Evolutionary conservation across 2,329 filamentous ascomycete genomes (phyloP), one percentile per base, ranked within the genome.

Genomic region (Alternaria solani): DNA sequence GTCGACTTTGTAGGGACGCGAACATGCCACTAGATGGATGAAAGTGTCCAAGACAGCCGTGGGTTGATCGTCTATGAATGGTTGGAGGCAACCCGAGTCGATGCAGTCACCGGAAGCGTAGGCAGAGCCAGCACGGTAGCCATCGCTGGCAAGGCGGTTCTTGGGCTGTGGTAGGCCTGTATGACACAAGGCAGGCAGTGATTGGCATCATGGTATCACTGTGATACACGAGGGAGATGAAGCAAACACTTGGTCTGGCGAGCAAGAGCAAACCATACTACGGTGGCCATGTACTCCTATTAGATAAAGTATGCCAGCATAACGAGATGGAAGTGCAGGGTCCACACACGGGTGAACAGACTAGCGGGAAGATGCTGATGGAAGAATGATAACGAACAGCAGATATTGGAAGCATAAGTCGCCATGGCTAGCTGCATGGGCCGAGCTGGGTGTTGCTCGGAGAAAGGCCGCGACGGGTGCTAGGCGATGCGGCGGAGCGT

Each of bases 211-310:
- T 44, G 26, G 44, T 51, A 39, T 55, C 44, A 55, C 38, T 32
- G 30, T 12, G 42, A 28, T 48, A 26, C 28, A 56, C 47, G 20
- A 47, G 20, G 38, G 36, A 20, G 36, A 46, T 42, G 34, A 34
- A 56, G 57, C 57, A 58, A 58, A 58, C 55, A 30, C 28, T n/a
- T 36, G 8, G 20, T 30, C 30, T 43, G 34, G 18, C 14, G 25
- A 25, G 11, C 49, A 26, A 30, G 38, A 56, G 39, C 44, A 56
- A 59, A 59, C 57, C 5, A 52, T 14, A 6, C 14, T 23, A 23
- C 7, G 5, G 34, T 39, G n/a, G 36, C 28, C 12, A 32, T 43
- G 20, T 30, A 11, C 20, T 12, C 23, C 14, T 14, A 49, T 14
- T 26, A 20, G 9, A 26, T 25, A 18, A 5, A 38, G 2, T 25